Evolutionary conservation across 2,329 filamentous ascomycete genomes (phyloP).

Genomic region (Cephalotrichum gorgonifer): DNA sequence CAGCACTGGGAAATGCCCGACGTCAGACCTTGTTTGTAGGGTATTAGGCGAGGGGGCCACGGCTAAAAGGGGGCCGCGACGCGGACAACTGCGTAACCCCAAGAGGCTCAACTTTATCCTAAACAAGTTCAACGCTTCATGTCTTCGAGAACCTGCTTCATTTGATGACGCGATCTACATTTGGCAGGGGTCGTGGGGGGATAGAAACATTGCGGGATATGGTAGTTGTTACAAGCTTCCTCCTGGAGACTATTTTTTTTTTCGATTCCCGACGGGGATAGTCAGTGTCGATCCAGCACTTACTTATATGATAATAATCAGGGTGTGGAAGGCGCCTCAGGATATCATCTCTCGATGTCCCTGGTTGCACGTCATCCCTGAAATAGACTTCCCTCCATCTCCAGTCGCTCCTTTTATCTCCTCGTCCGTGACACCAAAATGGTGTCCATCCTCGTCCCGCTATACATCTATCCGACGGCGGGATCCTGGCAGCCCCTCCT

Average conservation of each 20-base stretch:
- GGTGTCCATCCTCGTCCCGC: conserved; percentile 17
- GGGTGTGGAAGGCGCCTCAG: no score
- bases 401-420: neutral
- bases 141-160: neutral
- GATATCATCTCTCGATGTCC: neutral
- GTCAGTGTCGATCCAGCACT: neutral
- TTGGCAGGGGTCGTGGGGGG: neutral
- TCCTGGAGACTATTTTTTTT: neutral
- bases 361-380: neutral
- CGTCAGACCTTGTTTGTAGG: neutral
- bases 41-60: neutral
- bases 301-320: no score
- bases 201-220: neutral
- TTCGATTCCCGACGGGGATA: neutral
- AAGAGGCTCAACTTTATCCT: neutral
- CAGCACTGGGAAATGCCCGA: no score
- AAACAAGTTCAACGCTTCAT: neutral
- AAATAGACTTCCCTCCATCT: neutral
- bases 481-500: conserved; percentile 18
- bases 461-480: conserved; percentile 22
- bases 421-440: neutral
- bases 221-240: neutral
- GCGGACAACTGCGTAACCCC: neutral
- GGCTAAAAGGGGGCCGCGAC: neutral
- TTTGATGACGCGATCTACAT: neutral